Percentiles rank a stretch among this genome's conserved stretches.
Evolutionary conservation across 495 filamentous ascomycete species (phyloP).

Genomic region (Parathielavia appendiculata): DNA sequence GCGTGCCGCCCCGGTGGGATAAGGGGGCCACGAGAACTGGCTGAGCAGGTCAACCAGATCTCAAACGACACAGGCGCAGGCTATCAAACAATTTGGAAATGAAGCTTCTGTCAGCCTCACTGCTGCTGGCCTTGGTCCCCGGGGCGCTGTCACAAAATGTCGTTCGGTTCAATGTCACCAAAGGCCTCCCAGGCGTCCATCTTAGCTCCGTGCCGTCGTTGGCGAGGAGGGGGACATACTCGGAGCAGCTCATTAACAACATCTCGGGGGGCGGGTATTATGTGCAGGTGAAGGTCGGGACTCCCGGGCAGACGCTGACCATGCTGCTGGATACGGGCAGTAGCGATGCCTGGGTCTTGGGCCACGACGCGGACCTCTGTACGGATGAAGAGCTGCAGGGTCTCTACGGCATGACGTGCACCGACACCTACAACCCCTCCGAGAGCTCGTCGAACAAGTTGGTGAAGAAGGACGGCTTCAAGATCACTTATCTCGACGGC

Average conservation of each 20-base stretch:
- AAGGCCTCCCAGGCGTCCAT: slow-evolving; percentile 19
- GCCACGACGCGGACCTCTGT: slow-evolving; percentile 42
- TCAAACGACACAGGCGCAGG: not conserved
- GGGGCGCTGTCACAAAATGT: slow-evolving; percentile 26
- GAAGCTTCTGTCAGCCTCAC: slow-evolving; percentile 8
- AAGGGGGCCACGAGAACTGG: not conserved
- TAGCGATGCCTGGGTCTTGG: slow-evolving; percentile 75
- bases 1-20: not conserved
- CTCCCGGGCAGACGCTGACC: slow-evolving; percentile 55
- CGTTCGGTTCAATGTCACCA: slow-evolving; percentile 28
- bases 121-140: slow-evolving; percentile 24
- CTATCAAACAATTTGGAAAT: slow-evolving; percentile 16
- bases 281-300: slow-evolving; percentile 63
- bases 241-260: slow-evolving; percentile 42
- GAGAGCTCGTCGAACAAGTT: slow-evolving; percentile 66
- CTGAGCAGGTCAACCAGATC: not conserved
- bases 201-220: slow-evolving; percentile 18
- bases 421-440: slow-evolving; percentile 45
- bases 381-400: slow-evolving; percentile 29
- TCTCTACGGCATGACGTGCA: slow-evolving; percentile 31
- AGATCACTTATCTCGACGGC: slow-evolving; percentile 79
- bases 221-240: slow-evolving; percentile 28
- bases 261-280: slow-evolving; percentile 55
- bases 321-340: slow-evolving; percentile 72
- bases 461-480: slow-evolving; percentile 59